These are phyloP conservation scores for Pestalotiopsis sp. DNA, from an alignment of 2,329 filamentous ascomycete species.

Conservation along the genomic window DNA sequence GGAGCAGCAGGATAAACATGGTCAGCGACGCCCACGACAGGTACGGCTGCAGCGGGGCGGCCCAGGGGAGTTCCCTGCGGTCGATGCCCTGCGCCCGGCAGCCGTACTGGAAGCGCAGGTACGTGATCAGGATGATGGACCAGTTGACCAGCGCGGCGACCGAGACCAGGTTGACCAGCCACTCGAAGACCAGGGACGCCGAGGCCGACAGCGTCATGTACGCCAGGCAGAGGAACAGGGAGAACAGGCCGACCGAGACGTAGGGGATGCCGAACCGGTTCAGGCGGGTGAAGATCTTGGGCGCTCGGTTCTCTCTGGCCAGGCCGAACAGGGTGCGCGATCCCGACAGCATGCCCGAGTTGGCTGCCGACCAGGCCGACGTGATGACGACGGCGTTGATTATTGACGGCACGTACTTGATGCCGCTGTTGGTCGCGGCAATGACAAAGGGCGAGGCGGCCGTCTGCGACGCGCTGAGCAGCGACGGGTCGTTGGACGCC, in stretches of 20 bases:
- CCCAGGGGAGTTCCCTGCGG: conserved; percentile 29
- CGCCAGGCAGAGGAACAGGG: conserved; percentile 13
- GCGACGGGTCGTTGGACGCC: neutral
- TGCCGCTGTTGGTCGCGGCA: conserved; percentile 47
- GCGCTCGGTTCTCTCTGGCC: conserved; percentile 51
- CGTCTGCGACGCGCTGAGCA: conserved; percentile 35
- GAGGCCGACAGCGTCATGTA: conserved; percentile 22
- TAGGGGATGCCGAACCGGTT: conserved; percentile 47
- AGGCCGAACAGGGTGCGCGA: conserved; percentile 51
- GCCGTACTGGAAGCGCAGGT: conserved; percentile 26
- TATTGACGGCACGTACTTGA: conserved; percentile 37
- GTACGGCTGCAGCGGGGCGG: conserved; percentile 31
- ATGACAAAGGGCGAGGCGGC: conserved; percentile 56
- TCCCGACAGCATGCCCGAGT: conserved; percentile 49
- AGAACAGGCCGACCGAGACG: conserved; percentile 24
- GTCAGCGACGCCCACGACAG: conserved; percentile 26
- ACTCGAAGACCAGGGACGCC: conserved; percentile 27
- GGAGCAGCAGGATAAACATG: conserved; percentile 25
- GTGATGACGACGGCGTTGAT: conserved; percentile 43
- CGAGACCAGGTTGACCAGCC: conserved; percentile 30
- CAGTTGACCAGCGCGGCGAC: conserved; percentile 27
- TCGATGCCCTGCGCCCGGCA: conserved; percentile 28
- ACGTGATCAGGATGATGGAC: conserved; percentile 25
- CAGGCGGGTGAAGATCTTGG: conserved; percentile 47
- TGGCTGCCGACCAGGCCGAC: conserved; percentile 45